phyloP scores from a whole-genome alignment of 208 protist species.

The Vickermania ingenoplastis region DNA sequence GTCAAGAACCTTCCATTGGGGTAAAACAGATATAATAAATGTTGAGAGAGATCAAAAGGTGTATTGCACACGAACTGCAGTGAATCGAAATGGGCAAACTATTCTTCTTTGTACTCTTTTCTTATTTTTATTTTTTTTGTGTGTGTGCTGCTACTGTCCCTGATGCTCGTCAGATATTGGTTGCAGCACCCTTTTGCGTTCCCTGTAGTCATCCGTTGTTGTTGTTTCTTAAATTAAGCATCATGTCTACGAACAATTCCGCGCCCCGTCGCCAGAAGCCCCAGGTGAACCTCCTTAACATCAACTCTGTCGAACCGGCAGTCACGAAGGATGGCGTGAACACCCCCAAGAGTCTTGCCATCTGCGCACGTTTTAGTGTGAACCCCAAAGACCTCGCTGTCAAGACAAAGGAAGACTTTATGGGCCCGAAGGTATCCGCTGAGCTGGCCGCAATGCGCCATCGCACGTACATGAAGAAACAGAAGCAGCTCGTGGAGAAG shows the following conservation, averaged over 20 bases:
- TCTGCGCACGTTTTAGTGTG: constrained; percentile 49
- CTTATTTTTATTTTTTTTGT: too few species aligned
- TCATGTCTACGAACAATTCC: neutral
- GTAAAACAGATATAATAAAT: too few species aligned
- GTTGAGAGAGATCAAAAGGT: too few species aligned
- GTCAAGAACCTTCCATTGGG: too few species aligned
- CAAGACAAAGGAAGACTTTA: constrained; percentile 37
- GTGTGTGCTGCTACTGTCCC: too few species aligned
- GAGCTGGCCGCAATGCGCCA: constrained; percentile 43
- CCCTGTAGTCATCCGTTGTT: too few species aligned
- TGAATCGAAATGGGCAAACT: too few species aligned
- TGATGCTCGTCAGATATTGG: too few species aligned
- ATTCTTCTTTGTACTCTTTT: too few species aligned
- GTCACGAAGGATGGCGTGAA: constrained; percentile 46
- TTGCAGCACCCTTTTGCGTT: too few species aligned
- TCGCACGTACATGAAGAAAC: constrained; percentile 59
- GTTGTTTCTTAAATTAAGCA: too few species aligned
- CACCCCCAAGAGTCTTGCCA: constrained; percentile 50
- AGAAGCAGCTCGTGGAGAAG: constrained; percentile 34
- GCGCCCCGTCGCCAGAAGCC: neutral
- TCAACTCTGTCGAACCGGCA: constrained; percentile 21
- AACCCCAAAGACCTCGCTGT: constrained; percentile 36
- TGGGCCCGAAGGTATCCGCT: constrained; percentile 20
- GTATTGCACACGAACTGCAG: too few species aligned
- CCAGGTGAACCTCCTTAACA: constrained; percentile 32